These are phyloP conservation scores for Penicillium sp. DNA, from an alignment of 2,329 filamentous ascomycete species.

Conservation along the genomic window DNA sequence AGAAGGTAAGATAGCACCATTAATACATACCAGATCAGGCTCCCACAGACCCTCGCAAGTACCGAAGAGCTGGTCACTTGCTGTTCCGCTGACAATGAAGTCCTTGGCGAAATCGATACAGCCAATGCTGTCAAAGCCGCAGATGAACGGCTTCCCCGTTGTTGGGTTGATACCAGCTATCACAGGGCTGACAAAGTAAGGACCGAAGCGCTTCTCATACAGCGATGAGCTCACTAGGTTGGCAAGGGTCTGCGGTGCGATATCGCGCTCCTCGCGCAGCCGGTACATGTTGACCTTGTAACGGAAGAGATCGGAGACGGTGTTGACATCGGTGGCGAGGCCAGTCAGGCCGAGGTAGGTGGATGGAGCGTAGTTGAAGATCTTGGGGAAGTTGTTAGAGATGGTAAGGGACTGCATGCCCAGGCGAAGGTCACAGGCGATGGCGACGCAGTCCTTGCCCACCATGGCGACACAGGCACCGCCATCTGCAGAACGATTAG, in stretches of 20 bases:
- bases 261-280: slow-evolving; percentile 92
- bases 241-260: slow-evolving; percentile 87
- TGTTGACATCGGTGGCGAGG: slow-evolving; percentile 88
- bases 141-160: slow-evolving; percentile 91
- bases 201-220: slow-evolving; percentile 92
- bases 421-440: slow-evolving; percentile 95
- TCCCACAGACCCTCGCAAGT: slow-evolving; percentile 98
- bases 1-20: background rate
- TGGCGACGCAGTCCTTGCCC: slow-evolving; percentile 98
- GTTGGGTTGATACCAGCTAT: slow-evolving; percentile 92
- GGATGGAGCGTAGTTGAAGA: slow-evolving; percentile 86
- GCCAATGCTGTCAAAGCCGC: slow-evolving; percentile 96
- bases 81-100: slow-evolving; percentile 95
- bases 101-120: slow-evolving; percentile 99
- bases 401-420: slow-evolving; percentile 93
- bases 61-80: slow-evolving; percentile 94
- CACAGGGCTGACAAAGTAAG: slow-evolving; percentile 91
- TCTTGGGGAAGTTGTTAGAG: slow-evolving; percentile 98
- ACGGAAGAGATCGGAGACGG: slow-evolving; percentile 92
- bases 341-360: slow-evolving; percentile 93
- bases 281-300: slow-evolving; percentile 99
- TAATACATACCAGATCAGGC: slow-evolving; percentile 70
- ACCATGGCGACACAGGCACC: slow-evolving; percentile 98
- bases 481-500: slow-evolving; percentile 49
- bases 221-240: slow-evolving; percentile 85